Base-by-base conservation (phyloP, 2,329 filamentous ascomycete species). In the Diatrype stigma region DNA sequence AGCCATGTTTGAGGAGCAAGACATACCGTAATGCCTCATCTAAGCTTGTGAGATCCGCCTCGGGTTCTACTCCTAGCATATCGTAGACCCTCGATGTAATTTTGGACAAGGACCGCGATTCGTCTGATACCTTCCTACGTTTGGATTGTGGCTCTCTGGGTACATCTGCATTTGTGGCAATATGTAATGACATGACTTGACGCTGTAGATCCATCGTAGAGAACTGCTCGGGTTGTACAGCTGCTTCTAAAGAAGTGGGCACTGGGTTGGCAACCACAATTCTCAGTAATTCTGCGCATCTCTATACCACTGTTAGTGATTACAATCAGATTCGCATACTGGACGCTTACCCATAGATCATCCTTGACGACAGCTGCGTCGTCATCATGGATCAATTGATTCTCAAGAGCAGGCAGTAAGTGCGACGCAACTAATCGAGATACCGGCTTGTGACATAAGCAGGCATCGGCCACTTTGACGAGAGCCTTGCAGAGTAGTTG, bases 21-120 rank as follows among this genome's bases (percentile, higher is more conserved):
- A 73, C 79, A 65, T 69, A 85, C 82, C 73, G 61, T 34, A 79
- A 67, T 14, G 72, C 60, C 47, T 69, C 51, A 42, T 67, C 67
- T 26, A 73, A 60, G 6, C 65, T 56, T 3, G 57, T 50, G 34
- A 66, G 54, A 37, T 60, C 64, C 3, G 61, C 54, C 6, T 60
- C 55, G 3, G 57, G 51, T 17, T 66, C 58, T 12, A 50, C 30
- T 22, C 61, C 60, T 32, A 76, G 57, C 7, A 67, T 51, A 28
- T 63, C 57, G 46, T 64, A 65, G 23, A 66, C 56, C 40, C 50
- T 56, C 30, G 49, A 52, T 22, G 51, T 57, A 44, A 67, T 44
- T 30, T 50, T 57, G 17, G 53, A 52, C n/a, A 68, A 52, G 16
- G 53, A 46, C 30, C 58, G 53, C 14, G 57, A 47, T 17, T 57